phyloP scores from a whole-genome alignment of 2,329 filamentous ascomycete species.

The Ambrosiella cleistominuta region DNA sequence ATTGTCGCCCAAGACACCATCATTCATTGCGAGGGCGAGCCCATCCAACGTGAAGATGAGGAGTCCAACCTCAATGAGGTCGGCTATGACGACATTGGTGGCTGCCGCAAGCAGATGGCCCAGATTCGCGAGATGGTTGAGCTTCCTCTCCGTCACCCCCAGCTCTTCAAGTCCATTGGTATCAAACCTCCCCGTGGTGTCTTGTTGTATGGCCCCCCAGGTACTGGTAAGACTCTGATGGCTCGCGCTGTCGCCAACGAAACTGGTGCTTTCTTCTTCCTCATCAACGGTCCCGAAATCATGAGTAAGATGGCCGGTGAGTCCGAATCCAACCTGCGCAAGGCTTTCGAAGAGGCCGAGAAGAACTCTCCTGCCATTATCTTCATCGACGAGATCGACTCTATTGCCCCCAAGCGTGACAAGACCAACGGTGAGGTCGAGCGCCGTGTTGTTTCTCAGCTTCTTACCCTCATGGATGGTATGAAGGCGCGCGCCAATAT shows the following conservation, averaged over 20 bases:
- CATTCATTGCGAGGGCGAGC: conserved; percentile 93
- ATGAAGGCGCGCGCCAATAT: conserved; percentile 99
- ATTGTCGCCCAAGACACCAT: conserved; percentile 98
- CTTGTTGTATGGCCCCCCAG: conserved; percentile 85
- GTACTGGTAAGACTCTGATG: conserved; percentile 99
- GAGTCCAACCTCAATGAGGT: conserved; percentile 99
- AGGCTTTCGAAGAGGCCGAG: conserved; percentile 98
- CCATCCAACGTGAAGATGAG: conserved; percentile 92
- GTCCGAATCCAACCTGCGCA: conserved; percentile 92
- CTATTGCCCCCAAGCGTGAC: conserved; percentile 97
- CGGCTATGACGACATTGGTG: conserved; percentile 97
- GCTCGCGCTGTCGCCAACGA: conserved; percentile 97
- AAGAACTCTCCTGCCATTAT: conserved; percentile 99
- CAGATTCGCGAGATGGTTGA: conserved; percentile 98
- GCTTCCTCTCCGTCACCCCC: conserved; percentile 85
- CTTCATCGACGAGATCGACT: conserved; percentile 99
- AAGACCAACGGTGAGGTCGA: conserved; percentile 99
- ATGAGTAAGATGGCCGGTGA: conserved; percentile 99
- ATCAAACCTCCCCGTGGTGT: conserved; percentile 99
- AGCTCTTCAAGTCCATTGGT: conserved; percentile 99
- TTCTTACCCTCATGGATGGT: conserved; percentile 95
- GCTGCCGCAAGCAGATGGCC: conserved; percentile 98
- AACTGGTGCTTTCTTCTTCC: conserved; percentile 97
- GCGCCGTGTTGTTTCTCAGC: conserved; percentile 93
- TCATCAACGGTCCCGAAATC: conserved; percentile 98